phyloP scores from a whole-genome alignment of 192 early-diverging fungal genomes.

The Coemansia sp. region DNA sequence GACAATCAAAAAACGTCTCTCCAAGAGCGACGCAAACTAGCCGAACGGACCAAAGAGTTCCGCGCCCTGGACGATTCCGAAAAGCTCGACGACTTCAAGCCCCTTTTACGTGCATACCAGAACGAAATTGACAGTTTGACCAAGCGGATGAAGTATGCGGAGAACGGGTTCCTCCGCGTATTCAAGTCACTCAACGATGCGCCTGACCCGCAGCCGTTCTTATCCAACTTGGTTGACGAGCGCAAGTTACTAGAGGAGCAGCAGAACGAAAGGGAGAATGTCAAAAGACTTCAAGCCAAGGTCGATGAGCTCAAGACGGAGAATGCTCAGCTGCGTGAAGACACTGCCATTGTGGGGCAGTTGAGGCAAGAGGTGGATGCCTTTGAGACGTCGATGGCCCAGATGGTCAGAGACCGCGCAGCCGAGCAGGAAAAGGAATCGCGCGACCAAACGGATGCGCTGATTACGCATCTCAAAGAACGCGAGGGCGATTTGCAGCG shows the following conservation, averaged over 20 bases:
- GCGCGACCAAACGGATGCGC: constrained; percentile 73
- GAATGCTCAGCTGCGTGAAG: constrained; percentile 57
- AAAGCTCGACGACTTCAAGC: constrained; percentile 76
- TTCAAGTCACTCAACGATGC: constrained; percentile 80
- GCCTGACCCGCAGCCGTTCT: constrained; percentile 77
- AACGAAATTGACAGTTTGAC: constrained; percentile 88
- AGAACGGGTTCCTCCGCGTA: constrained; percentile 75
- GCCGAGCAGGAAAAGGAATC: constrained; percentile 69
- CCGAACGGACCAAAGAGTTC: constrained; percentile 84
- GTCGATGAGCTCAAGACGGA: constrained; percentile 54
- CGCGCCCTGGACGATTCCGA: constrained; percentile 72
- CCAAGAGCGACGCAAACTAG: constrained; percentile 75
- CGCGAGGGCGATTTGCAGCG: constrained; percentile 80
- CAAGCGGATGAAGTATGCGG: constrained; percentile 77
- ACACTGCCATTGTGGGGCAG: constrained; percentile 14
- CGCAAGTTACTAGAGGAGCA: constrained; percentile 4
- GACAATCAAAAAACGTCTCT: constrained; percentile 82
- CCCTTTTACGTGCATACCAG: constrained; percentile 82
- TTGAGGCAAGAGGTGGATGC: constrained; percentile 22
- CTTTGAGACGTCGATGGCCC: constrained; percentile 56
- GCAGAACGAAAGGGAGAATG: constrained; percentile 14
- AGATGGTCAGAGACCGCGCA: constrained; percentile 68
- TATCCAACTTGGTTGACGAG: constrained; percentile 54
- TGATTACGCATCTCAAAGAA: constrained; percentile 78
- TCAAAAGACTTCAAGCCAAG: constrained; percentile 28